phyloP scores from a whole-genome alignment of 495 filamentous ascomycete species.

The Aspergillus kassunensis region DNA sequence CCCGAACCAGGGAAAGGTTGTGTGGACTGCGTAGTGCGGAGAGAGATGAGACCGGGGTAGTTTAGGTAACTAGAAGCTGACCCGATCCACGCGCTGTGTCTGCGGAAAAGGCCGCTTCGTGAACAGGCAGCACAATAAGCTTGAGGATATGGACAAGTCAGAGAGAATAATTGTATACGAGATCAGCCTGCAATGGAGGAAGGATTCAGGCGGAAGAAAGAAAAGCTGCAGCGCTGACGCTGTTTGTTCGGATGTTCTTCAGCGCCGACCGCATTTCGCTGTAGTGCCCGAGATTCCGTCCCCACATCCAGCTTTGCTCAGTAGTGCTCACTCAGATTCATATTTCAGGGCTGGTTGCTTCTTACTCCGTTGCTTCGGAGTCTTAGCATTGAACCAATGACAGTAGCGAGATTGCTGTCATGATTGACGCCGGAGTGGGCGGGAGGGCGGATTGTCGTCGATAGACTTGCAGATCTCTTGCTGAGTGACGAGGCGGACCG shows the following conservation, averaged over 20 bases:
- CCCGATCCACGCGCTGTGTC: background rate
- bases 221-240: conserved; percentile 3
- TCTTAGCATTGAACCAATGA: background rate
- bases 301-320: conserved; percentile 6
- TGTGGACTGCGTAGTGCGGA: conserved; percentile 2
- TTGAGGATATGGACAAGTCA: background rate
- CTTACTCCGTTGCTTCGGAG: background rate
- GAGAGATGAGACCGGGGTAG: conserved; percentile 12
- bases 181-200: background rate
- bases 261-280: conserved; percentile 18
- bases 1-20: conserved; percentile 1
- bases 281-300: conserved; percentile 5
- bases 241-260: conserved; percentile 18
- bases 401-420: background rate
- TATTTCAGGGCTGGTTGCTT: background rate
- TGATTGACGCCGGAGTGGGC: conserved; percentile 2
- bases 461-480: conserved; percentile 5
- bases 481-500: background rate
- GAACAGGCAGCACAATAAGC: conserved; percentile 6
- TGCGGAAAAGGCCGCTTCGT: background rate
- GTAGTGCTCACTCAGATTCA: background rate
- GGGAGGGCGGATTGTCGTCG: conserved; percentile 1
- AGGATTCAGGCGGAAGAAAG: background rate
- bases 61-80: background rate
- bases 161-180: background rate